These are phyloP conservation scores for Chrysophaeum taylorii DNA, from an alignment of 352 stramenopile species.

Conservation along the genomic window DNA sequence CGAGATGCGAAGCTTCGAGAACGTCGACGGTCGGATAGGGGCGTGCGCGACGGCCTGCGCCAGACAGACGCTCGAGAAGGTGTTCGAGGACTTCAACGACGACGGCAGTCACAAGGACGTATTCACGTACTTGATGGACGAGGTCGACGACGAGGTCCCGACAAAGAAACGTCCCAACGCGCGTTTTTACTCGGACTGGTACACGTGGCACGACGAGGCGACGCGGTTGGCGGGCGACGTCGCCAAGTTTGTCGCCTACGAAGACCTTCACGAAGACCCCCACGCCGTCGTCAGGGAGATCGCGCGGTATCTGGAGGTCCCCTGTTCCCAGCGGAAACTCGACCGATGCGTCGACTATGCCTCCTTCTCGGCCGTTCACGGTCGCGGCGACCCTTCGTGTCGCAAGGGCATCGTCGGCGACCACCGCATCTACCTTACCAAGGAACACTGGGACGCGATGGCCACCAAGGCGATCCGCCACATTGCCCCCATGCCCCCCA, in stretches of 20 bases:
- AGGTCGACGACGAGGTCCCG: not conserved
- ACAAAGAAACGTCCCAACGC: not conserved
- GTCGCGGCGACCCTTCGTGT: not conserved
- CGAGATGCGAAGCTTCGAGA: not conserved
- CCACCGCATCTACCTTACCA: conserved; percentile 2
- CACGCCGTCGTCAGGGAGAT: not conserved
- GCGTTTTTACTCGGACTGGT: conserved; percentile 2
- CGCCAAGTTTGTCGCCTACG: not conserved
- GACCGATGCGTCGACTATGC: not conserved
- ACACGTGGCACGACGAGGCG: not conserved
- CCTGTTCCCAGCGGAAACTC: not conserved
- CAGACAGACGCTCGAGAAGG: not conserved
- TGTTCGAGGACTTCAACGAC: conserved; percentile 2
- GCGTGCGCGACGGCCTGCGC: not conserved
- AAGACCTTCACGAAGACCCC: not conserved
- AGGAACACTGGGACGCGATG: conserved; percentile 5
- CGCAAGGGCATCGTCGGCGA: conserved; percentile 9
- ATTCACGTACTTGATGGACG: not conserved
- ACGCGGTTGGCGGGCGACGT: not conserved
- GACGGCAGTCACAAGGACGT: not conserved
- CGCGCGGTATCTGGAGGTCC: not conserved
- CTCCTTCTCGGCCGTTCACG: not conserved
- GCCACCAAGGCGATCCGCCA: too few species aligned
- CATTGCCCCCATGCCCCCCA: too few species aligned
- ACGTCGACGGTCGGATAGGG: not conserved